Conservation (phyloP, 164 flowering plant genomes). For the Paratinospora sagittata region DNA sequence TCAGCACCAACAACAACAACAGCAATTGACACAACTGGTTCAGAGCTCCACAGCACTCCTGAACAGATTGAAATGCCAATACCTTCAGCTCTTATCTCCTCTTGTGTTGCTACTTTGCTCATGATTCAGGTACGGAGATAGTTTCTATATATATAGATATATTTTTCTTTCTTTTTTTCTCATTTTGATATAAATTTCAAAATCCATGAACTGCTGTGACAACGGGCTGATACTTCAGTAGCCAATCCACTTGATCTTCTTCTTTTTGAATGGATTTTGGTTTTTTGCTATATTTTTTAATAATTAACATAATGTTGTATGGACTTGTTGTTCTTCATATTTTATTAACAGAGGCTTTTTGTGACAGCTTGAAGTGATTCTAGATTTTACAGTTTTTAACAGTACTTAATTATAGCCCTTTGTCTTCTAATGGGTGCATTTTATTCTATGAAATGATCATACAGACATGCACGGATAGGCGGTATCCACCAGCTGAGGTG, state of each 20-base stretch:
- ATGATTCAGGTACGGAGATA: constrained; percentile 45
- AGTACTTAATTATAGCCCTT: neutral
- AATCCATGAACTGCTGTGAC: neutral
- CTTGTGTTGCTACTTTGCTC: constrained; percentile 49
- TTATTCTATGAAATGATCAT: neutral
- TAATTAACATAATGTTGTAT: too few relatives aligned
- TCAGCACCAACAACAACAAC: constrained; percentile 8
- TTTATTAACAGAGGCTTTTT: too few relatives aligned
- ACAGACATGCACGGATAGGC: constrained; percentile 60
- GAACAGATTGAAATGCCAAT: constrained; percentile 21
- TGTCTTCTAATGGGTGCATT: neutral
- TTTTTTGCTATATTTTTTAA: too few relatives aligned
- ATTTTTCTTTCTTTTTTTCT: neutral
- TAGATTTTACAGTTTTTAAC: too few relatives aligned
- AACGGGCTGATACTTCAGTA: too few relatives aligned
- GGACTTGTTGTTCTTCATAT: too few relatives aligned
- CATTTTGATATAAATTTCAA: neutral
- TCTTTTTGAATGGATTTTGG: neutral
- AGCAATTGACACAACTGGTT: constrained; percentile 15
- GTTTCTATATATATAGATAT: neutral
- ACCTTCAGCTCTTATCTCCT: constrained; percentile 41
- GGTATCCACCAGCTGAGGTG: constrained; percentile 57
- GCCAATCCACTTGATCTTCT: too few relatives aligned
- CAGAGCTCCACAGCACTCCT: constrained; percentile 9
- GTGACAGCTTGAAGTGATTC: too few relatives aligned